Conservation (phyloP, 108 stramenopile species). For the Fragilaria crotonensis region DNA sequence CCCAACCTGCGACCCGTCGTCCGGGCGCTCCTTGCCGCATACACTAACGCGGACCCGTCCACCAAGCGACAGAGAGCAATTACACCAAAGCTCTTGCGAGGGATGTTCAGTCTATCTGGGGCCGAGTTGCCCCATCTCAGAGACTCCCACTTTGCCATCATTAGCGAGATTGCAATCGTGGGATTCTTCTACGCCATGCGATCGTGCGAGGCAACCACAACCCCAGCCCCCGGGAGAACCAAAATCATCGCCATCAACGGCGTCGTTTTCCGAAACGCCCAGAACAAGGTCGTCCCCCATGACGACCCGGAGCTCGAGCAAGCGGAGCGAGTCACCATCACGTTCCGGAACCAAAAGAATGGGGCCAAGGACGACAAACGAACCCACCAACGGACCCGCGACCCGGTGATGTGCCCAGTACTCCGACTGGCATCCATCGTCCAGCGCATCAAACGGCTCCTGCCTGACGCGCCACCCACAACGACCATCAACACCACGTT, state of each 20-base stretch:
- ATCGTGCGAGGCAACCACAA: background rate
- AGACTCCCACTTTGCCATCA: background rate
- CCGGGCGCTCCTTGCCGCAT: too few relatives aligned
- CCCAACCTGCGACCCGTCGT: too few relatives aligned
- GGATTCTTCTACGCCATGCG: slow-evolving; percentile 2
- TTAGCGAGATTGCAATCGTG: background rate
- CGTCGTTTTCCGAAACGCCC: background rate
- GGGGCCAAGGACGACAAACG: background rate
- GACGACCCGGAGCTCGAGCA: background rate
- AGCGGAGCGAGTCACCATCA: slow-evolving; percentile 1
- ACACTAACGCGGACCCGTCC: too few relatives aligned
- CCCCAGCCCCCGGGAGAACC: background rate
- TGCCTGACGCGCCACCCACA: too few relatives aligned
- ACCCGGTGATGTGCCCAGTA: too few relatives aligned
- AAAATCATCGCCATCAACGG: too few relatives aligned
- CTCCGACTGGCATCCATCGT: too few relatives aligned
- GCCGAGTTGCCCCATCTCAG: background rate
- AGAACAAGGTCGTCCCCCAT: background rate
- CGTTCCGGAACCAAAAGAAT: background rate
- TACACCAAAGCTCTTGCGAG: too few relatives aligned
- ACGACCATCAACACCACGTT: too few relatives aligned
- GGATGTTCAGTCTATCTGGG: too few relatives aligned
- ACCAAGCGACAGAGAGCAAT: too few relatives aligned
- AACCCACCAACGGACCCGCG: background rate
- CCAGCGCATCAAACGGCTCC: too few relatives aligned